phyloP scores from a whole-genome alignment of 2,329 filamentous ascomycete genomes.

The Aspergillus pseudotamarii region DNA sequence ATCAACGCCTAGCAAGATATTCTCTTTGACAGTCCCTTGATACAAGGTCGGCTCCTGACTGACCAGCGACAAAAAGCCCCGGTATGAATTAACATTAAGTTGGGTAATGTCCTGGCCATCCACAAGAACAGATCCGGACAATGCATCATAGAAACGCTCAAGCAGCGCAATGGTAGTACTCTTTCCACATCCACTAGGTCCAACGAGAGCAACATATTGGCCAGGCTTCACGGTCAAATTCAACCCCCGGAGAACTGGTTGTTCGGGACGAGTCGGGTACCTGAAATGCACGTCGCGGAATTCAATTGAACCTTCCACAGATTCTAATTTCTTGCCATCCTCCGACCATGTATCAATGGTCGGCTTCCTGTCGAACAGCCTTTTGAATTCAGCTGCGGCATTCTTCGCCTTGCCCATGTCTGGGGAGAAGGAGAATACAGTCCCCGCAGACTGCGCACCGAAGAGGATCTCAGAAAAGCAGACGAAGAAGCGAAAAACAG shows the following conservation, averaged over 20 bases:
- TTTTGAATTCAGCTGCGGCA: slow-evolving; percentile 78
- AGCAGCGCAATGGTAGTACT: slow-evolving; percentile 88
- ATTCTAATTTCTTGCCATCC: slow-evolving; percentile 64
- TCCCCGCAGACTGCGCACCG: slow-evolving; percentile 87
- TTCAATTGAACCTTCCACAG: slow-evolving; percentile 77
- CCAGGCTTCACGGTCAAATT: slow-evolving; percentile 56
- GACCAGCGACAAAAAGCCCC: slow-evolving; percentile 80
- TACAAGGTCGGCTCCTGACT: slow-evolving; percentile 94
- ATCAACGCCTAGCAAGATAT: slow-evolving; percentile 78
- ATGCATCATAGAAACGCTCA: slow-evolving; percentile 92
- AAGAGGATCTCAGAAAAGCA: slow-evolving; percentile 88
- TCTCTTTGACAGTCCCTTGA: slow-evolving; percentile 87
- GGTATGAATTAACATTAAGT: slow-evolving; percentile 84
- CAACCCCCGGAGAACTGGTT: slow-evolving; percentile 86
- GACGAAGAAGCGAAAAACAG: slow-evolving; percentile 86
- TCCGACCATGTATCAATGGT: slow-evolving; percentile 79
- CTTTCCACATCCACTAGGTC: slow-evolving; percentile 93
- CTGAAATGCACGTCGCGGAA: slow-evolving; percentile 93
- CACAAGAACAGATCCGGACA: slow-evolving; percentile 76
- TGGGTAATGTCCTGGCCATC: slow-evolving; percentile 80
- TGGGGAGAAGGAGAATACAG: slow-evolving; percentile 84
- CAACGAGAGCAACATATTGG: slow-evolving; percentile 72
- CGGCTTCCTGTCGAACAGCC: slow-evolving; percentile 79
- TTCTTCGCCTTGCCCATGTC: slow-evolving; percentile 93
- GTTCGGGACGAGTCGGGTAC: slow-evolving; percentile 87